Base-by-base conservation (phyloP, 1,139 yeast species). In the Hansenula lynferdii region DNA sequence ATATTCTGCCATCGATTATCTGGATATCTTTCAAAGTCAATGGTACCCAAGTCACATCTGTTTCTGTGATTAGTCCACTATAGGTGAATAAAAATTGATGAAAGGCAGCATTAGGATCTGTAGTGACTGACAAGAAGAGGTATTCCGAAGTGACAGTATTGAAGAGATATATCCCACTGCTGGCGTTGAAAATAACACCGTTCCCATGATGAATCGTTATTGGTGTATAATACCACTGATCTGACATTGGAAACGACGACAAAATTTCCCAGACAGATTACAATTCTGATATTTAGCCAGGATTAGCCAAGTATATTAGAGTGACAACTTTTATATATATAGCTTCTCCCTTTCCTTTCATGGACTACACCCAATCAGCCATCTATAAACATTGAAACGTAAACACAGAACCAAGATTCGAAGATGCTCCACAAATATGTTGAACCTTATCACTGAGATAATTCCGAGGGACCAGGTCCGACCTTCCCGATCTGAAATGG, bases 81-180 rank as follows among this genome's bases (percentile, higher is more conserved):
- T 42, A 31, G 16, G 42, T 45, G 31, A 48, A 42, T 22, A 38
- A 40, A 41, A 23, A 49, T 0, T 18, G 8, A 33, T 41, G 43
- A 8, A 19, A 36, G 8, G 44, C 47, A 8, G 51, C 46, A 11
- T 38, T 14, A 1, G 40, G 32, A 2, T 46, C 31, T 10, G 44
- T 43, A 20, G 44, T 35, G 7, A 52, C n/a, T 6, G 50, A 17
- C 4, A 53, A 31, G 15, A 52, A 35, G 14, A 44, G 38, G 40
- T 51, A 48, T 25, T 41, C 35, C 2, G 28, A 16, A 0, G 50
- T 41, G 4, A 15, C 1, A 1, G 35, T 24, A 35, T 51, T 48
- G 22, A 42, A 24, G 5, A 53, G 32, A 28, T 49, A 49, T 4
- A 47, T 37, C 5, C 57, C 57, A 21, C 56, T 51, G 21, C 41